Conservation (phyloP, 768 basidiomycete genomes). For the Scleroderma citrinum region DNA sequence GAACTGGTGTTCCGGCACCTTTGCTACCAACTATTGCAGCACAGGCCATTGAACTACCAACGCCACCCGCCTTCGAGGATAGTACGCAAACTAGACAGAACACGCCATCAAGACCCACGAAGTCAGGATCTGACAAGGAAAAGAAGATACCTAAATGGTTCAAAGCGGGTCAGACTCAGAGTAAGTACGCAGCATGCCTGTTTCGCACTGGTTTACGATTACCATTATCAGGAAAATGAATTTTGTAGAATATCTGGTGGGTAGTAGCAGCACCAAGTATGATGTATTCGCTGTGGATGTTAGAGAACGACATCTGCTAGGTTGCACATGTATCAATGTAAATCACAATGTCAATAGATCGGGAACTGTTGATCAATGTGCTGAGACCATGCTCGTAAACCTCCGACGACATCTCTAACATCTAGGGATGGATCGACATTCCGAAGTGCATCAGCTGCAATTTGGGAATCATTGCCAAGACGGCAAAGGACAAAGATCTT, state of each 20-base stretch:
- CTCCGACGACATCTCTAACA: constrained; percentile 74
- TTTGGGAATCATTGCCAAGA: constrained; percentile 89
- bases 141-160: constrained; percentile 79
- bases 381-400: constrained; percentile 72
- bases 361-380: constrained; percentile 75
- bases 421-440: constrained; percentile 20
- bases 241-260: background rate
- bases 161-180: constrained; percentile 57
- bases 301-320: background rate
- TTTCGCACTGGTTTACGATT: background rate
- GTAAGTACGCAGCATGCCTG: constrained; percentile 33
- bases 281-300: no score
- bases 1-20: constrained; percentile 54
- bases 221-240: constrained; percentile 18
- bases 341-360: constrained; percentile 51
- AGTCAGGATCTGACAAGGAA: constrained; percentile 19
- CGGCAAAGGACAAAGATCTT: constrained; percentile 67
- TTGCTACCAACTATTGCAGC: constrained; percentile 50
- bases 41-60: constrained; percentile 61
- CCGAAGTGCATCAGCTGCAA: constrained; percentile 55
- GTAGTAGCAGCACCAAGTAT: no score
- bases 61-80: constrained; percentile 39
- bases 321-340: background rate
- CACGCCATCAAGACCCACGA: constrained; percentile 6
- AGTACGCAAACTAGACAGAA: constrained; percentile 3